Conservation (phyloP, 179 eudicot species). For the Amaranthus tricolor region DNA sequence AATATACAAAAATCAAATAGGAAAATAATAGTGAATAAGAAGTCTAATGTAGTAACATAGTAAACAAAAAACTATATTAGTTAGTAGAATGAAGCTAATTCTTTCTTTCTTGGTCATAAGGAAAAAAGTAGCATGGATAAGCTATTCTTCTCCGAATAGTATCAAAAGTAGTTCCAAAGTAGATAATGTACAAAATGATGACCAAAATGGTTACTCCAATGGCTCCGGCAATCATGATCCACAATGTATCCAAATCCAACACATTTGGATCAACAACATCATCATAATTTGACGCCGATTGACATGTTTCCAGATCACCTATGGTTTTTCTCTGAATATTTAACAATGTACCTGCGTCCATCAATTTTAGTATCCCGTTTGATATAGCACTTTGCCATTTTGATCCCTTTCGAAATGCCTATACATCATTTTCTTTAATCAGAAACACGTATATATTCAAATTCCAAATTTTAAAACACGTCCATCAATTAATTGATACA, state of each 20-base stretch:
- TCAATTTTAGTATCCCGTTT: slow-evolving; percentile 26
- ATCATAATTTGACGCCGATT: not conserved
- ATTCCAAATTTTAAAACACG: no score
- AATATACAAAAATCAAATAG: no score
- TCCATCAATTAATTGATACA: no score
- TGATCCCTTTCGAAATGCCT: slow-evolving; percentile 30
- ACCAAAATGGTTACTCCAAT: slow-evolving; percentile 20
- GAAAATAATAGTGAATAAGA: no score
- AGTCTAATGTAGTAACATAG: no score
- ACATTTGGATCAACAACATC: not conserved
- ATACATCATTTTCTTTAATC: not conserved
- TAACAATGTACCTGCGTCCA: slow-evolving; percentile 26
- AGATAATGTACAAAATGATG: slow-evolving; percentile 23
- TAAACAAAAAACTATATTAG: no score
- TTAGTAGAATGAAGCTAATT: not conserved
- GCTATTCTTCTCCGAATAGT: slow-evolving; percentile 16
- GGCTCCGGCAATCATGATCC: slow-evolving; percentile 33
- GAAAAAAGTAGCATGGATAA: slow-evolving; percentile 25
- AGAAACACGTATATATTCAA: not conserved
- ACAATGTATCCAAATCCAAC: slow-evolving; percentile 23
- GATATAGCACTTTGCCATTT: slow-evolving; percentile 19
- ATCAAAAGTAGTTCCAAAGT: slow-evolving; percentile 20
- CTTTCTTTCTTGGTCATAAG: slow-evolving; percentile 17
- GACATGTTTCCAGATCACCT: slow-evolving; percentile 25
- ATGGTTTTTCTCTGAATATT: slow-evolving; percentile 27